Percentiles rank a stretch among this genome's conserved stretches.
Evolutionary conservation across 2,329 filamentous ascomycete species (phyloP).

Genomic region (Xylaria sp.): DNA sequence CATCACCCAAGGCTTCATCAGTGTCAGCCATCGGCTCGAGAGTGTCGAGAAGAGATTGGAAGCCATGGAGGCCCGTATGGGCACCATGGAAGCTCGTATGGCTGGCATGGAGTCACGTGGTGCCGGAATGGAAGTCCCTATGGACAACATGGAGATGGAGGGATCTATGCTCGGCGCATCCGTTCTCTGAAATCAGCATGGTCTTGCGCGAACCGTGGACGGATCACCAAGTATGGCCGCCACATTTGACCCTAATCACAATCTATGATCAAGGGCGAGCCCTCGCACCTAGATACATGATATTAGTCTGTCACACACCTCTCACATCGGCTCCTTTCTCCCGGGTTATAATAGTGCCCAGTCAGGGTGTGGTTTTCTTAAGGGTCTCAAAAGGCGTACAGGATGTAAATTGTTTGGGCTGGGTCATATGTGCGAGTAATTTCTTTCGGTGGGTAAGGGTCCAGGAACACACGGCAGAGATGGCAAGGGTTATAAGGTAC

Average conservation of each 20-base stretch:
- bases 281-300: background rate
- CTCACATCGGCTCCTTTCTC: constrained; percentile 5
- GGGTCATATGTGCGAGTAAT: constrained; percentile 34
- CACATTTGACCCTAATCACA: background rate
- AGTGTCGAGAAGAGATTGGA: constrained; percentile 67
- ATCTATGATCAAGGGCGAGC: constrained; percentile 3
- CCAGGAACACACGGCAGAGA: constrained; percentile 35
- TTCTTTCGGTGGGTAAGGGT: constrained; percentile 28
- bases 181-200: constrained; percentile 49
- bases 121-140: constrained; percentile 52
- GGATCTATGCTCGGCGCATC: constrained; percentile 51
- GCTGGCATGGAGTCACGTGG: constrained; percentile 53
- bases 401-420: constrained; percentile 29
- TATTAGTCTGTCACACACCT: constrained; percentile 10
- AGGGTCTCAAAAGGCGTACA: constrained; percentile 35
- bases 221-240: background rate
- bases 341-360: constrained; percentile 11
- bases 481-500: constrained; percentile 35
- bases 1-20: constrained; percentile 62
- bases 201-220: background rate
- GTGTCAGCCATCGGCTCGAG: constrained; percentile 62
- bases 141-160: constrained; percentile 55
- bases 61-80: constrained; percentile 58
- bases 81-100: constrained; percentile 53
- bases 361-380: constrained; percentile 27